A percentile compares a stretch with the other conserved stretches of the same genome.
Conservation (phyloP, 257 asterid species). For the Lycium barbarum region DNA sequence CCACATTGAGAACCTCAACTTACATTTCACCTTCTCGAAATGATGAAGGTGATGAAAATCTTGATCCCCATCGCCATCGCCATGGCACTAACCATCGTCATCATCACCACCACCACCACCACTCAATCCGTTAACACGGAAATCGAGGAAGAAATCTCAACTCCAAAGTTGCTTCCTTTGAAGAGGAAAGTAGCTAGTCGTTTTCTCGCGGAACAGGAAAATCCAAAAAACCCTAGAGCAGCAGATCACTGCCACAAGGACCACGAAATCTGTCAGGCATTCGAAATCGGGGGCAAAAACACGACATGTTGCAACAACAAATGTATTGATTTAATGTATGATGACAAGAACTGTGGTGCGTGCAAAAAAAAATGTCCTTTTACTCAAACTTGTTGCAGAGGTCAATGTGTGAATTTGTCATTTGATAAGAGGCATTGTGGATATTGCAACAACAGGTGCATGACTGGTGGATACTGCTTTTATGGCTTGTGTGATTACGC, state of each 20-base stretch:
- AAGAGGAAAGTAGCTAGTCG: constrained; percentile 50
- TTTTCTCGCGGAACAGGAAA: constrained; percentile 42
- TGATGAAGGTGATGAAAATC: constrained; percentile 39
- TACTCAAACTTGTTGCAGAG: constrained; percentile 60
- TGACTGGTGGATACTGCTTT: constrained; percentile 50
- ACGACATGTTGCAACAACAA: constrained; percentile 73
- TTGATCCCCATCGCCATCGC: constrained; percentile 33
- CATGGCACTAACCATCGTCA: not conserved
- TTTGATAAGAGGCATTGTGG: constrained; percentile 73
- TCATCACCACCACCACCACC: constrained; percentile 17
- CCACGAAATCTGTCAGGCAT: constrained; percentile 42
- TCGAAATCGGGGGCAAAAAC: constrained; percentile 37
- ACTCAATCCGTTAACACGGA: not conserved
- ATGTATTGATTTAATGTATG: constrained; percentile 56
- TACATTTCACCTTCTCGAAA: constrained; percentile 18
- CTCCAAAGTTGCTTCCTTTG: not conserved
- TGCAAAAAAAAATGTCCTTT: constrained; percentile 62
- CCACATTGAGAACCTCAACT: not conserved
- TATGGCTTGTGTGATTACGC: constrained; percentile 74
- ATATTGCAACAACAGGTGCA: constrained; percentile 56
- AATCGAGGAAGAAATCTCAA: not conserved
- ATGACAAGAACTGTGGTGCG: constrained; percentile 59
- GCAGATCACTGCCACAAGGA: constrained; percentile 69
- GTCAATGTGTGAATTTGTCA: constrained; percentile 58
- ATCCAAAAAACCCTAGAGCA: constrained; percentile 52